Evolutionary conservation across 306 rosid genomes (phyloP), one percentile per base, ranked within the genome.

Genomic region (Parietaria judaica): DNA sequence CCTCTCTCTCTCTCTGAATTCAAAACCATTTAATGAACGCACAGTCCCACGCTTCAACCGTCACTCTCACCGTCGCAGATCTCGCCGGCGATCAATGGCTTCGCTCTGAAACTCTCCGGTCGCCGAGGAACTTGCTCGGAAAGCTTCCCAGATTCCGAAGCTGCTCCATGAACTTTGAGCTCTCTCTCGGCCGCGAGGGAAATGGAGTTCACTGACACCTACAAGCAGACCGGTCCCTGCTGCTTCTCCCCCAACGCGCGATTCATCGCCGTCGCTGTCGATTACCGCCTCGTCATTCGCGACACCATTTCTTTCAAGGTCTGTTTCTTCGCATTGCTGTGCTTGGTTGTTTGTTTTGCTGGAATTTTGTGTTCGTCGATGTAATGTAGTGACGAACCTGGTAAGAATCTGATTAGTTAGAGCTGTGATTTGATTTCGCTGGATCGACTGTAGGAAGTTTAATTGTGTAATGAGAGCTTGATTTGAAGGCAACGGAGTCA

Each of bases 271-370:
- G 90, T 84, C 7, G 95, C 95, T 54, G 99, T 88, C 69, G 99
- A 92, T 71, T 92, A 88, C 61, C 96, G 96, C 76, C 99, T 92
- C 66, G 96, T 92, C 34, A 89, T 92, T 75, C 96, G 99, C 35
- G 94, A 92, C 17, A 88, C 90, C 59, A 66, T 84, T 63, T 88
- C 95, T n/a, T 82, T 92, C 51, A 92, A 88, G 95, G 96, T 87
- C 0, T 4, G 13, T 15, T 37, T 3, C 45, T 4, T 15, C 8
- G 47, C 1, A 3, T 16, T 35, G 13, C n/a, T n/a, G n/a, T n/a
- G n/a, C n/a, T 7, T 8, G 4, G 9, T 38, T 31, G 3, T 10
- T 13, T 13, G 6, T 41, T 41, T 41, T 8, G 45, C 9, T 41
- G 7, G 7, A 8, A 41, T 41, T 41, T 41, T 41, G 7, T 0